Evolutionary conservation across 495 filamentous ascomycete species (phyloP).

Genomic region (Podospora didyma): DNA sequence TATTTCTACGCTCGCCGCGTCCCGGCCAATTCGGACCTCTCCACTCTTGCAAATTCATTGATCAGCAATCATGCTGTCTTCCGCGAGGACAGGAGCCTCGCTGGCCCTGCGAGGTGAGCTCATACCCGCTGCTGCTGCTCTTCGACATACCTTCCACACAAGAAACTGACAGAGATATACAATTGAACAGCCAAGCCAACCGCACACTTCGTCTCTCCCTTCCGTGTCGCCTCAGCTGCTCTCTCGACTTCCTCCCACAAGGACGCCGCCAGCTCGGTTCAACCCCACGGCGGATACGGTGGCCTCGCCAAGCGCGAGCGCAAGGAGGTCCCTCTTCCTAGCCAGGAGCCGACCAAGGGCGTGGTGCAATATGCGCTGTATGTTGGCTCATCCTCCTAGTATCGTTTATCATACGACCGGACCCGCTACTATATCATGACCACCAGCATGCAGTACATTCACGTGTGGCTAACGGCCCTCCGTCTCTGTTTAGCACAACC

Average conservation of each 20-base stretch:
- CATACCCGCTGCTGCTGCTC: constrained; percentile 13
- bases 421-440: background rate
- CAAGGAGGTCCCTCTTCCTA: constrained; percentile 79
- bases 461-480: constrained; percentile 4
- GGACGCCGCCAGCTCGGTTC: constrained; percentile 44
- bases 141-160: background rate
- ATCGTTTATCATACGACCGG: too few species aligned
- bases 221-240: constrained; percentile 59
- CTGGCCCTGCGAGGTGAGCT: constrained; percentile 67
- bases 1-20: background rate
- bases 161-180: background rate
- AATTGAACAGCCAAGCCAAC: constrained; percentile 55
- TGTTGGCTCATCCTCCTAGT: constrained; percentile 20
- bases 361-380: constrained; percentile 97
- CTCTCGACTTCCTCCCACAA: constrained; percentile 61
- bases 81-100: constrained; percentile 59
- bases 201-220: constrained; percentile 49
- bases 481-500: constrained; percentile 59
- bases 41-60: constrained; percentile 14
- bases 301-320: constrained; percentile 37
- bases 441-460: too few species aligned
- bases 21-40: constrained; percentile 18
- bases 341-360: constrained; percentile 91
- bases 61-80: constrained; percentile 53
- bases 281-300: constrained; percentile 37